Evolutionary conservation across 495 filamentous ascomycete genomes (phyloP).

Genomic region (Penicillium samsonianum): DNA sequence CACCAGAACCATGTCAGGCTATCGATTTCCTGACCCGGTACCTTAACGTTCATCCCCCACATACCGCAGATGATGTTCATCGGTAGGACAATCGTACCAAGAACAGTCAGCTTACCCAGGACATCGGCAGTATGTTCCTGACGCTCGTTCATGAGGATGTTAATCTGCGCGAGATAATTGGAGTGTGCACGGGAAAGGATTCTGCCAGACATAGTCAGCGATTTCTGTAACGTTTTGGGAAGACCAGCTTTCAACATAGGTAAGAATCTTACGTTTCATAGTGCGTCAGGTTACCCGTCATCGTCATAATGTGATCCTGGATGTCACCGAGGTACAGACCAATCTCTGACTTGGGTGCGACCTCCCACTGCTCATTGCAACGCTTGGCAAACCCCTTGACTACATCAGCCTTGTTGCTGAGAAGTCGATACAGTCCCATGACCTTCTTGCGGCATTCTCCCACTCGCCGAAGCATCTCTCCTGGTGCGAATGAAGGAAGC

Average conservation of each 20-base stretch:
- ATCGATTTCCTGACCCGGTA: constrained; percentile 79
- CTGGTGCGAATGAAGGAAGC: constrained; percentile 55
- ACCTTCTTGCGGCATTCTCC: constrained; percentile 96
- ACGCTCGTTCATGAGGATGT: constrained; percentile 96
- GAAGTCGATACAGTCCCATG: constrained; percentile 87
- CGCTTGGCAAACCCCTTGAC: constrained; percentile 99
- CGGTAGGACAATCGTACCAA: constrained; percentile 94
- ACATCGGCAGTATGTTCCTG: constrained; percentile 95
- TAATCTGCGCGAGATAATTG: constrained; percentile 94
- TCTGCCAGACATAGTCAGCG: constrained; percentile 44
- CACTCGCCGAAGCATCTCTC: constrained; percentile 85
- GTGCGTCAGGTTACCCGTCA: constrained; percentile 92
- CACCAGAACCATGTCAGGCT: constrained; percentile 65
- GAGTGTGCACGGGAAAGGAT: constrained; percentile 89
- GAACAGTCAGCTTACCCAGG: constrained; percentile 88
- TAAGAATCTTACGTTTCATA: constrained; percentile 78
- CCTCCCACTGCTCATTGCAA: constrained; percentile 97
- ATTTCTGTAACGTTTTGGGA: neutral
- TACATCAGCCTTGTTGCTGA: constrained; percentile 97
- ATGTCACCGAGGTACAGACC: constrained; percentile 96
- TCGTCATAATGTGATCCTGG: constrained; percentile 97
- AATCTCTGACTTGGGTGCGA: constrained; percentile 92
- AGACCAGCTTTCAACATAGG: neutral
- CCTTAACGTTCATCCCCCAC: constrained; percentile 98
- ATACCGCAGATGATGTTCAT: constrained; percentile 99